These are phyloP conservation scores for Trifolium dubium DNA, from an alignment of 306 rosid species.

Conservation along the genomic window DNA sequence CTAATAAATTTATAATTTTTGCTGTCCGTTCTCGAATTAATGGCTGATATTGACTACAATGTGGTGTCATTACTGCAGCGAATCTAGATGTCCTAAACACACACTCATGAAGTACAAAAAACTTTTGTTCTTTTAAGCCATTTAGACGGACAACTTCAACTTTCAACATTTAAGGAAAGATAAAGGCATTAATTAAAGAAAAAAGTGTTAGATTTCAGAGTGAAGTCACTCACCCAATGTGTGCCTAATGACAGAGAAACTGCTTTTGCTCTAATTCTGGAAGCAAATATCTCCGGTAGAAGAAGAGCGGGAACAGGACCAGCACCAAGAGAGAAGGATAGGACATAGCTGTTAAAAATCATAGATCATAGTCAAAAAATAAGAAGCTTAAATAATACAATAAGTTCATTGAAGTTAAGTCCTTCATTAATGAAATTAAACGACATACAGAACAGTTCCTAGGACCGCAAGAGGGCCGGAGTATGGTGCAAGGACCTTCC, in stretches of 20 bases:
- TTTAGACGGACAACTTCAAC: background rate
- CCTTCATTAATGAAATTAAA: conserved; percentile 11
- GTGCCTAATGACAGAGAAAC: conserved; percentile 92
- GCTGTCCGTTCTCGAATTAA: background rate
- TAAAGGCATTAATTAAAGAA: background rate
- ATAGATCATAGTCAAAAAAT: conserved; percentile 39
- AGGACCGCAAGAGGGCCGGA: conserved; percentile 84
- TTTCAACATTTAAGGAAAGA: conserved; percentile 27
- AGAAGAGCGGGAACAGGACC: conserved; percentile 99
- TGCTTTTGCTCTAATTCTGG: conserved; percentile 96
- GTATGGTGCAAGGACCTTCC: conserved; percentile 81
- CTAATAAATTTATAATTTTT: background rate
- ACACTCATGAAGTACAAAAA: background rate
- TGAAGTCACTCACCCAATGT: conserved; percentile 83
- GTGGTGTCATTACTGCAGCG: background rate
- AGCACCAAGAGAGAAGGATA: conserved; percentile 97
- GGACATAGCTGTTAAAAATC: conserved; percentile 68
- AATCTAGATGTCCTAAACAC: background rate
- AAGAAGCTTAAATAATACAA: background rate
- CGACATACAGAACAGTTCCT: conserved; percentile 94
- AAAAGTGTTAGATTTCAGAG: background rate
- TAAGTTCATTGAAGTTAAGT: background rate
- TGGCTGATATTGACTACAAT: background rate
- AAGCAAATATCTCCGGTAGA: conserved; percentile 95
- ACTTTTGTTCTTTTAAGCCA: conserved; percentile 6